These are phyloP conservation scores for Microstegium vimineum DNA, from an alignment of 176 grass and related monocot genomes.

Conservation along the genomic window DNA sequence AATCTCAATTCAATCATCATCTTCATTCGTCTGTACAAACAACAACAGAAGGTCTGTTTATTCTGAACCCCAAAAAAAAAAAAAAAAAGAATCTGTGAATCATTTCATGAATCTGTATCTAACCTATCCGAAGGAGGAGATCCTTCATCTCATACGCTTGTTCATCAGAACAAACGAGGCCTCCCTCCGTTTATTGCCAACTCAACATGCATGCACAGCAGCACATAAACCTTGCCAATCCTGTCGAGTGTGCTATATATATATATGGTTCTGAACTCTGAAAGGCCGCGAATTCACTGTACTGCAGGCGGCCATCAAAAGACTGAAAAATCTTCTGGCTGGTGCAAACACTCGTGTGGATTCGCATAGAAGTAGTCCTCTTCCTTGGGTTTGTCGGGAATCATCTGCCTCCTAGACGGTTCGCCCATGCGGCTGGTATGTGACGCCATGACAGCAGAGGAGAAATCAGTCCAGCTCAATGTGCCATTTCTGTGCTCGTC, in stretches of 20 bases:
- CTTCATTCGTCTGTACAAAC: constrained; percentile 22
- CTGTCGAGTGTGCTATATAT: not conserved
- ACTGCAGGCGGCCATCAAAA: constrained; percentile 21
- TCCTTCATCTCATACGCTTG: not conserved
- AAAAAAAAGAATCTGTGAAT: constrained; percentile 1
- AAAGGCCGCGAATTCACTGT: constrained; percentile 33
- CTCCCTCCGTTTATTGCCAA: constrained; percentile 38
- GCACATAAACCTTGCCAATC: not conserved
- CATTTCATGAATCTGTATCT: constrained; percentile 5
- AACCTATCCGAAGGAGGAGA: not conserved
- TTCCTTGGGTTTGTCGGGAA: constrained; percentile 83
- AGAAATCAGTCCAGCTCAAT: constrained; percentile 71
- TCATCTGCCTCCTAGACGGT: constrained; percentile 60
- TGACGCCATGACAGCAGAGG: constrained; percentile 55
- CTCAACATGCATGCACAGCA: constrained; percentile 18
- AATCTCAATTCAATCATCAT: not conserved
- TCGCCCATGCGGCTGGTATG: constrained; percentile 70
- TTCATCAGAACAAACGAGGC: constrained; percentile 6
- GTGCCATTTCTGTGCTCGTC: constrained; percentile 65
- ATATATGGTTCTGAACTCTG: constrained; percentile 17
- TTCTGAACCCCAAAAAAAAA: not conserved
- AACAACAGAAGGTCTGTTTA: not conserved
- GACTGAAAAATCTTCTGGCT: constrained; percentile 36
- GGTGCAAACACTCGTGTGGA: constrained; percentile 75
- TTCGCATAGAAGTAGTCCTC: constrained; percentile 96